Conservation (phyloP, 495 filamentous ascomycete species). For the Penicillium argentinense region DNA sequence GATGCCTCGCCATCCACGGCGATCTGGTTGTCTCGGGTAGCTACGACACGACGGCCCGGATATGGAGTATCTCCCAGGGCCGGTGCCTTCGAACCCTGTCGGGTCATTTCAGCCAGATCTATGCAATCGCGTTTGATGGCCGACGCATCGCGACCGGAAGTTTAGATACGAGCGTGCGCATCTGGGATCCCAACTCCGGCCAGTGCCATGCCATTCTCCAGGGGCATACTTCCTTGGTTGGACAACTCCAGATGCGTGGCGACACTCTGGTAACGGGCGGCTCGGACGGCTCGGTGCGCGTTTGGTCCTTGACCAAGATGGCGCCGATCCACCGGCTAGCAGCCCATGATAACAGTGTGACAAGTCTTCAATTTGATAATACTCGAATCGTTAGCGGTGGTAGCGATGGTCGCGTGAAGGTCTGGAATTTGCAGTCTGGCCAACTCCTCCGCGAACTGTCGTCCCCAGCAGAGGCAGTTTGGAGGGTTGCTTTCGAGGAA, state of each 20-base stretch:
- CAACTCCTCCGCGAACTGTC: conserved; percentile 88
- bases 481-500: conserved; percentile 96
- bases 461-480: conserved; percentile 87
- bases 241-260: conserved; percentile 93
- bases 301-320: conserved; percentile 90
- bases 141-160: conserved; percentile 92
- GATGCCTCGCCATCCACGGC: conserved; percentile 93
- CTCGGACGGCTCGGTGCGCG: conserved; percentile 90
- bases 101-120: conserved; percentile 99
- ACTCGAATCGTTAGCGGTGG: conserved; percentile 91
- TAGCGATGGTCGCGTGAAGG: conserved; percentile 93
- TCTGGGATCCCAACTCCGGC: conserved; percentile 92
- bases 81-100: conserved; percentile 83
- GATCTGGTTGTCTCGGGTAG: conserved; percentile 95
- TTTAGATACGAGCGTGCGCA: conserved; percentile 92
- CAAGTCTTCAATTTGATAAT: conserved; percentile 94
- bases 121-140: conserved; percentile 96
- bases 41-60: conserved; percentile 94
- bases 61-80: conserved; percentile 96
- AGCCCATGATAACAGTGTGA: conserved; percentile 98
- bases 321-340: conserved; percentile 89
- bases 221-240: conserved; percentile 94
- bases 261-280: conserved; percentile 95
- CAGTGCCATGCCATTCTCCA: conserved; percentile 90
- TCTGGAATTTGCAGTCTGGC: conserved; percentile 93